Conservation (phyloP, 345 rosid species). For the Iberis pinnata region DNA sequence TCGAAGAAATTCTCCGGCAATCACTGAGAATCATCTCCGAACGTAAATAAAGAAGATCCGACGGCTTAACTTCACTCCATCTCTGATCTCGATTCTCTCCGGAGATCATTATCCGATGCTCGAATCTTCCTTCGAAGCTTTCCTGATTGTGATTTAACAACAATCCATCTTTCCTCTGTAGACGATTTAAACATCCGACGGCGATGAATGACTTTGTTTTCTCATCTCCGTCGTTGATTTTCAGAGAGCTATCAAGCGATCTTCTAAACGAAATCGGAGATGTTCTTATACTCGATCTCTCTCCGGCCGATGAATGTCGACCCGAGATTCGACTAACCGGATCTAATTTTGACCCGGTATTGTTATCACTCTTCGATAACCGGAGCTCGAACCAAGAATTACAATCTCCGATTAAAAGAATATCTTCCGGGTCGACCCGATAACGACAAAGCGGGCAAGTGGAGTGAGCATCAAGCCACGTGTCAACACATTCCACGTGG, state of each 20-base stretch:
- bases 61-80: slow-evolving; percentile 73
- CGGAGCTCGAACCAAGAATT: slow-evolving; percentile 24
- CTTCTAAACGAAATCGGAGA: slow-evolving; percentile 34
- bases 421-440: slow-evolving; percentile 88
- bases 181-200: slow-evolving; percentile 47
- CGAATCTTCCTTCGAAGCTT: slow-evolving; percentile 40
- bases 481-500: slow-evolving; percentile 88
- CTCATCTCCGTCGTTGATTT: slow-evolving; percentile 19
- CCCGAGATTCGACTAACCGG: slow-evolving; percentile 47
- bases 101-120: slow-evolving; percentile 69
- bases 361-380: slow-evolving; percentile 1
- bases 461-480: slow-evolving; percentile 94
- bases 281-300: slow-evolving; percentile 22
- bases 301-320: slow-evolving; percentile 70
- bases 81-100: slow-evolving; percentile 35
- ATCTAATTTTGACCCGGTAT: slow-evolving; percentile 6
- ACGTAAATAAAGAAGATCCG: slow-evolving; percentile 59
- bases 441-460: slow-evolving; percentile 91
- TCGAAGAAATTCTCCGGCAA: slow-evolving; percentile 38
- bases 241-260: slow-evolving; percentile 47
- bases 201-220: slow-evolving; percentile 19
- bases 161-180: slow-evolving; percentile 53
- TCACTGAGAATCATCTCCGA: slow-evolving; percentile 67
- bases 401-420: slow-evolving; percentile 47
- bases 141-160: slow-evolving; percentile 31